Conservation (phyloP, 176 grass and related monocot species). For the Puya raimondii region DNA sequence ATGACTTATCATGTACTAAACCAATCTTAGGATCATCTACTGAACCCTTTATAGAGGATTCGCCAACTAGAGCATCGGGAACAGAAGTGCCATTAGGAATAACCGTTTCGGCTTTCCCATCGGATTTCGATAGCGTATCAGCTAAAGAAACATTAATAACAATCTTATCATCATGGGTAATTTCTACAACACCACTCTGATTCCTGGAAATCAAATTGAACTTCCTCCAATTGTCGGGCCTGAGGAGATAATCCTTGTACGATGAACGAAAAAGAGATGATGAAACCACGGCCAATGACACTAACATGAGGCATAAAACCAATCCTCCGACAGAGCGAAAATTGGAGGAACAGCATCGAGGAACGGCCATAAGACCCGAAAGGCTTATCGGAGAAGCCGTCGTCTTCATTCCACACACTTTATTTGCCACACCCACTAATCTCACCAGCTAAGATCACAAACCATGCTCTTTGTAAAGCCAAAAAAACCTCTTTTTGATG, state of each 20-base stretch:
- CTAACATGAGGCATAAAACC: slow-evolving; percentile 42
- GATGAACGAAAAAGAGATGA: slow-evolving; percentile 31
- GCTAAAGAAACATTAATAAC: background rate
- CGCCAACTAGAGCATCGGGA: background rate
- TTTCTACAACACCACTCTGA: background rate
- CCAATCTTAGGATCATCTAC: too few species aligned
- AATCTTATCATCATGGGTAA: background rate
- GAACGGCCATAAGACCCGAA: slow-evolving; percentile 16
- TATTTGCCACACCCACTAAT: background rate
- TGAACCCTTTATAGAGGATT: too few species aligned
- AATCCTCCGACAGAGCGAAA: slow-evolving; percentile 34
- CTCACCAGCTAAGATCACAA: background rate
- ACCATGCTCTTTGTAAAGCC: background rate
- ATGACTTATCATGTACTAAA: too few species aligned
- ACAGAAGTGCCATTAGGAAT: slow-evolving; percentile 17
- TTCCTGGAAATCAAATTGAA: slow-evolving; percentile 3
- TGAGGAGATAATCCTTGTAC: slow-evolving; percentile 32
- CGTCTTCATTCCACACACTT: slow-evolving; percentile 5
- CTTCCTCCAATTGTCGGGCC: slow-evolving; percentile 10
- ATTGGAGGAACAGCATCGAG: slow-evolving; percentile 39
- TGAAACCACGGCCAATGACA: slow-evolving; percentile 44
- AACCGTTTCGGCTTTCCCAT: slow-evolving; percentile 7
- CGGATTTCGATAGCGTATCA: slow-evolving; percentile 13
- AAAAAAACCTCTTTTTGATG: background rate
- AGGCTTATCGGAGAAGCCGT: slow-evolving; percentile 24